Evolutionary conservation across 129 eudicot genomes (phyloP), one percentile per base, ranked within the genome.

Genomic region (Mikania micrantha): DNA sequence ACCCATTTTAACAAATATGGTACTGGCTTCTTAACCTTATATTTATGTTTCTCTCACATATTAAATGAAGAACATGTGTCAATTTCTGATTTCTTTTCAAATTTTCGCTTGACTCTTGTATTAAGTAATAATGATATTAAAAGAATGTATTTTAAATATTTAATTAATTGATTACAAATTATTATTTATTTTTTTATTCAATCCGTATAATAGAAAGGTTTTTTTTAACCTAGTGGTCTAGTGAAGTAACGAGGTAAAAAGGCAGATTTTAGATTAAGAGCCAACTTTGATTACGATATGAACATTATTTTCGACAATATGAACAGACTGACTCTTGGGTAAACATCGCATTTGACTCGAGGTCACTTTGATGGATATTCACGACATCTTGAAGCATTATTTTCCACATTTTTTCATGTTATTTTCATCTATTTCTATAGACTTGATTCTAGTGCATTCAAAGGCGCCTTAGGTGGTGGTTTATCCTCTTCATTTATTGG

Each of bases 401-500:
- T 81, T 59, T 72, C 78, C 42, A 12, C 21, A 12, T 66, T 67
- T 67, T 59, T 53, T 66, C 69, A 62, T 78, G 74, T 74, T 81
- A 27, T 72, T 63, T 25, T 74, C 76, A 19, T 74, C 75, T 12
- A 40, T 60, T 34, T 78, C 66, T 50, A 44, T n/a, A 64, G 72
- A 44, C 50, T 70, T 36, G 62, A 59, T 57, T 77, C 77, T 54
- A 71, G 85, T 44, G 66, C 74, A 80, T 81, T 83, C 66, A 70
- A 71, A 53, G 76, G 76, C 45, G 21, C 21, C 32, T 75, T 62
- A 53, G 76, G 67, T 61, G 91, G 82, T 58, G 69, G 66, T 70
- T 93, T 93, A 59, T 75, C 88, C 63, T 86, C 98, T 69, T 88
- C 96, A 67, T 93, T 92, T 96, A 93, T 93, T 60, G 88, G 78